Conservation (phyloP, 768 basidiomycete species). For the Psilocybe azurescens region DNA sequence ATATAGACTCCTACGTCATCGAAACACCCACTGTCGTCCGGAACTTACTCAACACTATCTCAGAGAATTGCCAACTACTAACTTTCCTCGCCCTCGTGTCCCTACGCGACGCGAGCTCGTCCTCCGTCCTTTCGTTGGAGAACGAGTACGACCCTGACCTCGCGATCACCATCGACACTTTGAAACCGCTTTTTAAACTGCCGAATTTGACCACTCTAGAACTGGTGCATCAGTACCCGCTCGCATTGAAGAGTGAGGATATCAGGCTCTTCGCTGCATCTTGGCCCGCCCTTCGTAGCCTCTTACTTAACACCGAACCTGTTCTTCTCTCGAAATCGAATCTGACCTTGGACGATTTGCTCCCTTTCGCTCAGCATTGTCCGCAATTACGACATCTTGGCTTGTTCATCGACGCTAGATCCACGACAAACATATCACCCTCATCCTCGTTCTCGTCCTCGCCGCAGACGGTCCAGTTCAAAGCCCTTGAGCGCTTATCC, state of each 20-base stretch:
- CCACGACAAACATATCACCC: constrained; percentile 27
- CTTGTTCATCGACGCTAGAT: constrained; percentile 40
- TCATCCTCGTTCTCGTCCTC: constrained; percentile 7
- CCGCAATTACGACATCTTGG: constrained; percentile 45
- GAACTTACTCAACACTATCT: constrained; percentile 47
- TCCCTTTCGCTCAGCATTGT: constrained; percentile 47
- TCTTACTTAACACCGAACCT: constrained; percentile 55
- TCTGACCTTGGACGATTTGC: constrained; percentile 43
- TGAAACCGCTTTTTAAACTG: constrained; percentile 41
- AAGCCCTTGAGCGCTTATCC: constrained; percentile 40
- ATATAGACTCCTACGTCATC: constrained; percentile 52
- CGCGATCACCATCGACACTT: constrained; percentile 35
- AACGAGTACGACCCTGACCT: constrained; percentile 27
- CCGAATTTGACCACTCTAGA: constrained; percentile 40
- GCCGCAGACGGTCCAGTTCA: constrained; percentile 32
- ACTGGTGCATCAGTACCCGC: constrained; percentile 42
- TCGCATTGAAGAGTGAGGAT: constrained; percentile 45
- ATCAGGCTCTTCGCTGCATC: constrained; percentile 48
- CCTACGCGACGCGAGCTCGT: constrained; percentile 23
- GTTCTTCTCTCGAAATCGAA: constrained; percentile 30
- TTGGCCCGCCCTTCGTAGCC: constrained; percentile 49
- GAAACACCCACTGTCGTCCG: constrained; percentile 48
- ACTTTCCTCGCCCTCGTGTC: constrained; percentile 49
- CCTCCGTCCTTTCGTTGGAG: neutral
- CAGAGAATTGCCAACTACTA: constrained; percentile 54